These are phyloP conservation scores for Bjerkandera adusta DNA, from an alignment of 1,284 basidiomycete genomes.

Conservation along the genomic window DNA sequence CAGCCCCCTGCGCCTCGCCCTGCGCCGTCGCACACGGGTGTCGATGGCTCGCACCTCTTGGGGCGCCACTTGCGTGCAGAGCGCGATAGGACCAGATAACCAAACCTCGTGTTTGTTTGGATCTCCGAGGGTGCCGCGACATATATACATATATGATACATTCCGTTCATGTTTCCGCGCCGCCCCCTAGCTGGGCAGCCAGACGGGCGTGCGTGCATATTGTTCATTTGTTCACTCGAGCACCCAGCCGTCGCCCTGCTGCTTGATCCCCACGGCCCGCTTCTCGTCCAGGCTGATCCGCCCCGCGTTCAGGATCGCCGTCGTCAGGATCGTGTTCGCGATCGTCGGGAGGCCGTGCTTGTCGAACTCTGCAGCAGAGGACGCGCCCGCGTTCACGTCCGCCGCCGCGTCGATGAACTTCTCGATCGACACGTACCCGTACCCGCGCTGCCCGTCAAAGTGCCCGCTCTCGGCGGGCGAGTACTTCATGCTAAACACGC, in stretches of 20 bases:
- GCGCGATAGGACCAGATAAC: too few species aligned
- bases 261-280: conserved; percentile 75
- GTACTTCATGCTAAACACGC: conserved; percentile 77
- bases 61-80: too few species aligned
- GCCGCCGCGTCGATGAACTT: conserved; percentile 85
- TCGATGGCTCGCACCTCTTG: too few species aligned
- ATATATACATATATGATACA: too few species aligned
- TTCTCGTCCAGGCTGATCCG: conserved; percentile 88
- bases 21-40: too few species aligned
- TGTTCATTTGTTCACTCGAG: conserved; percentile 48
- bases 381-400: conserved; percentile 70
- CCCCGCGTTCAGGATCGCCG: conserved; percentile 90
- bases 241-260: conserved; percentile 60
- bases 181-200: not conserved
- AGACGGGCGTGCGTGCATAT: not conserved
- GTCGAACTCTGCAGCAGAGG: conserved; percentile 74
- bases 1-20: too few species aligned
- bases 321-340: conserved; percentile 84
- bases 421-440: conserved; percentile 89
- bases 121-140: too few species aligned
- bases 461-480: conserved; percentile 87
- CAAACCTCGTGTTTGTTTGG: too few species aligned
- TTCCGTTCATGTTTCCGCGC: too few species aligned
- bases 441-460: conserved; percentile 91
- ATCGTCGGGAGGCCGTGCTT: conserved; percentile 83